These are phyloP conservation scores for Prototheca stagnorum DNA, from an alignment of 163 green algal species.

Conservation along the genomic window DNA sequence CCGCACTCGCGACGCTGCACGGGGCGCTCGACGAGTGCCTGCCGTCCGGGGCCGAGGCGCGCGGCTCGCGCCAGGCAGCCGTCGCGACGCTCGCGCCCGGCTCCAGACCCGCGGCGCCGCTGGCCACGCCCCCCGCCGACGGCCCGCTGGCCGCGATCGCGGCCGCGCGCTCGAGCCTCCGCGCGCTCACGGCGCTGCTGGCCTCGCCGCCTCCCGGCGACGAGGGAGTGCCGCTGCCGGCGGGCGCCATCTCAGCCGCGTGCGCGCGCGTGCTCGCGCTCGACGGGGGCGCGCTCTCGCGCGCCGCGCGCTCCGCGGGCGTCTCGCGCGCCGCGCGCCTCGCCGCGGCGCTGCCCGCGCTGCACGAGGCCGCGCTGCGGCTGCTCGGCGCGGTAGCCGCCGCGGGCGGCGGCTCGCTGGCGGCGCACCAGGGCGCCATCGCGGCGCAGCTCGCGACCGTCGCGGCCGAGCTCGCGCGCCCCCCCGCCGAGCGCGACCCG, in stretches of 20 bases:
- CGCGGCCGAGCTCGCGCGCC: constrained; percentile 6
- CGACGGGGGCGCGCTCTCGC: constrained; percentile 27
- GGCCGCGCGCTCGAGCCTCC: too few species aligned
- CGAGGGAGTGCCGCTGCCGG: neutral
- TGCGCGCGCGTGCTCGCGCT: constrained; percentile 12
- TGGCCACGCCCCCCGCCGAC: too few species aligned
- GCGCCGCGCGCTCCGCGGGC: neutral
- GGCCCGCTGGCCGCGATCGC: too few species aligned
- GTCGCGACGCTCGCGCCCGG: too few species aligned
- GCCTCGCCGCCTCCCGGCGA: too few species aligned
- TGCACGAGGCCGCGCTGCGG: constrained; percentile 28
- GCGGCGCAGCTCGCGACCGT: constrained; percentile 11
- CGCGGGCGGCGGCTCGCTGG: constrained; percentile 1
- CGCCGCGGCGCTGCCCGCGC: constrained; percentile 19
- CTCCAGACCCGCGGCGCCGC: too few species aligned
- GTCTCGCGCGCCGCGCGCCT: constrained; percentile 21
- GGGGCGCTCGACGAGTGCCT: too few species aligned
- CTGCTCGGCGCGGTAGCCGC: constrained; percentile 19
- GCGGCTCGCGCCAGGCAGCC: too few species aligned
- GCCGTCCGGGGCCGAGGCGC: too few species aligned
- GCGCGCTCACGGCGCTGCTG: too few species aligned
- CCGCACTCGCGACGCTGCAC: too few species aligned
- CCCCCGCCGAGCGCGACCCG: neutral
- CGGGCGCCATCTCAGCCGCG: neutral
- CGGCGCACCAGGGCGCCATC: constrained; percentile 9